phyloP scores from a whole-genome alignment of 2,329 filamentous ascomycete species.

The Ustulina deusta region DNA sequence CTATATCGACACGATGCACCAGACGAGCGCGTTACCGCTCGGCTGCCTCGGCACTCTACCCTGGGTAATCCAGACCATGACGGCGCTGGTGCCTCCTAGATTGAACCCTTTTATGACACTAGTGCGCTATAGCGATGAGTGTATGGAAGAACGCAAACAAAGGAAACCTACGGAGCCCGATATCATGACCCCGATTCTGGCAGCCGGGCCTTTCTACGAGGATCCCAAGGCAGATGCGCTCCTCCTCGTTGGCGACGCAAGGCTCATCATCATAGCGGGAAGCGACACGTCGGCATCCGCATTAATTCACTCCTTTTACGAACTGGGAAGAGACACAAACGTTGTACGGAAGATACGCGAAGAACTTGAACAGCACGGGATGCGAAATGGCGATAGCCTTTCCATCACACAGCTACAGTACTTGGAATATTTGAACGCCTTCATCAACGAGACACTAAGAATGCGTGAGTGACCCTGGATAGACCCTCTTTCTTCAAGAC shows the following conservation, averaged over 20 bases:
- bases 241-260: constrained; percentile 34
- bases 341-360: constrained; percentile 27
- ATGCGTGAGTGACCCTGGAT: constrained; percentile 31
- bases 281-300: constrained; percentile 38
- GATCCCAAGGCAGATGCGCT: constrained; percentile 34
- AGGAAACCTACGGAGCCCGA: constrained; percentile 35
- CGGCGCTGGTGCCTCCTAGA: constrained; percentile 28
- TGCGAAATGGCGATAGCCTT: constrained; percentile 34
- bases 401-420: constrained; percentile 30
- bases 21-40: constrained; percentile 33
- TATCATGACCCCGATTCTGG: constrained; percentile 39
- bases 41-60: constrained; percentile 37
- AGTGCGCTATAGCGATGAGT: constrained; percentile 33
- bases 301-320: constrained; percentile 35
- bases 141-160: constrained; percentile 38
- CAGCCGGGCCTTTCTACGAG: constrained; percentile 33
- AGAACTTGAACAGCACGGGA: constrained; percentile 32
- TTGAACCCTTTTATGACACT: constrained; percentile 38
- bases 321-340: constrained; percentile 27
- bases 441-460: constrained; percentile 40
- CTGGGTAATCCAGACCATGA: constrained; percentile 38
- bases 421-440: constrained; percentile 35
- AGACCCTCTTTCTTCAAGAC: neutral
- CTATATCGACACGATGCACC: constrained; percentile 41
- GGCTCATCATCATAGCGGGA: constrained; percentile 38